These are phyloP conservation scores for Hamamelis virginiana DNA, from an alignment of 164 flowering plant genomes.

Conservation along the genomic window DNA sequence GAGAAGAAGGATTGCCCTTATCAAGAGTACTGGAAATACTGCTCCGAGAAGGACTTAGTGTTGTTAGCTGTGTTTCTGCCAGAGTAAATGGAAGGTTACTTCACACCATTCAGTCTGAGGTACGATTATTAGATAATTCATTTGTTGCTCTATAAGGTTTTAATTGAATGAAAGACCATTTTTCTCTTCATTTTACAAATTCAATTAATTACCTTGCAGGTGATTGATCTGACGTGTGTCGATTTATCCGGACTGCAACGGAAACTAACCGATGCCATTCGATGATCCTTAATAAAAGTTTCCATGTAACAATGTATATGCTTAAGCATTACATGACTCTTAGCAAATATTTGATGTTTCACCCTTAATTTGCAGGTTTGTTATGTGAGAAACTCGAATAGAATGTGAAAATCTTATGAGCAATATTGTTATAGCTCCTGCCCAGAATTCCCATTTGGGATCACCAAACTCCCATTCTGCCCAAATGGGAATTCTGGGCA, in stretches of 20 bases:
- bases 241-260: constrained; percentile 24
- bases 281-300: no score
- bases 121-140: not conserved
- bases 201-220: constrained; percentile 26
- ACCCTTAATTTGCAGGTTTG: no score
- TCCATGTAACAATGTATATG: no score
- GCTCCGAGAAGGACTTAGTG: constrained; percentile 37
- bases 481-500: no score
- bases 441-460: no score
- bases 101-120: constrained; percentile 45
- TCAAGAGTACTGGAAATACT: constrained; percentile 33
- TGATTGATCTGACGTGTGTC: constrained; percentile 2
- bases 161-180: not conserved
- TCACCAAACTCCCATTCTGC: no score
- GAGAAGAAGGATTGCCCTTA: constrained; percentile 14
- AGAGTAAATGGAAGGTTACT: constrained; percentile 28
- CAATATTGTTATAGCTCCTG: no score
- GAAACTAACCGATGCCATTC: constrained; percentile 8
- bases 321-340: no score
- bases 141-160: not conserved
- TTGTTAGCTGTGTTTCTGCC: constrained; percentile 33
- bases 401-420: no score
- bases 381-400: no score
- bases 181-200: not conserved
- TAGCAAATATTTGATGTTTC: no score